Conservation (phyloP, 106 monocot genomes). For the Amphibolis antarctica region DNA sequence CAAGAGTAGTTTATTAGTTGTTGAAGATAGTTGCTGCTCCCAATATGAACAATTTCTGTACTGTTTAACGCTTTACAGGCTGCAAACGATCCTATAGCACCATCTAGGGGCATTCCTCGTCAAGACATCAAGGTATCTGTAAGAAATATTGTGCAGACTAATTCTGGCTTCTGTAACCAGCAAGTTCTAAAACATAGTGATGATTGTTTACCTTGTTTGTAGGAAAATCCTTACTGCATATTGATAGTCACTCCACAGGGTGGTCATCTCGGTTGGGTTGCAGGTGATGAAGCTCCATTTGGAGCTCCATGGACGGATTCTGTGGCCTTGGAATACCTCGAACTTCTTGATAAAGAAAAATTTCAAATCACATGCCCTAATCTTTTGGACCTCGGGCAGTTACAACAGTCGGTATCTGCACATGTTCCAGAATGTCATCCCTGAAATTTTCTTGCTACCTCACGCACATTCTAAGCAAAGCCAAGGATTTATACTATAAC, state of each 20-base stretch:
- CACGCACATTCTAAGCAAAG: too few species aligned
- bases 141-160: background rate
- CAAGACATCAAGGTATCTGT: conserved; percentile 54
- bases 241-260: conserved; percentile 83
- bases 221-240: conserved; percentile 73
- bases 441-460: too few species aligned
- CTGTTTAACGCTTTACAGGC: conserved; percentile 29
- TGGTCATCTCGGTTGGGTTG: conserved; percentile 92
- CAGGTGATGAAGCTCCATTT: conserved; percentile 74
- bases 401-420: background rate
- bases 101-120: conserved; percentile 72
- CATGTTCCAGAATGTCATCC: background rate
- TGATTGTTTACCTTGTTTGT: background rate
- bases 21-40: too few species aligned
- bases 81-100: conserved; percentile 82
- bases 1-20: too few species aligned
- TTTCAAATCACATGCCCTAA: conserved; percentile 1
- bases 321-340: conserved; percentile 80
- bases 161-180: background rate
- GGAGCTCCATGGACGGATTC: conserved; percentile 91
- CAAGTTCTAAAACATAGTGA: background rate
- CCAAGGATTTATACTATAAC: too few species aligned
- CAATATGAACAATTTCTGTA: too few species aligned
- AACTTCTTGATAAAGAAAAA: conserved; percentile 33
- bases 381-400: background rate